phyloP scores from a whole-genome alignment of 495 filamentous ascomycete genomes.

The Cladorrhinum samala region DNA sequence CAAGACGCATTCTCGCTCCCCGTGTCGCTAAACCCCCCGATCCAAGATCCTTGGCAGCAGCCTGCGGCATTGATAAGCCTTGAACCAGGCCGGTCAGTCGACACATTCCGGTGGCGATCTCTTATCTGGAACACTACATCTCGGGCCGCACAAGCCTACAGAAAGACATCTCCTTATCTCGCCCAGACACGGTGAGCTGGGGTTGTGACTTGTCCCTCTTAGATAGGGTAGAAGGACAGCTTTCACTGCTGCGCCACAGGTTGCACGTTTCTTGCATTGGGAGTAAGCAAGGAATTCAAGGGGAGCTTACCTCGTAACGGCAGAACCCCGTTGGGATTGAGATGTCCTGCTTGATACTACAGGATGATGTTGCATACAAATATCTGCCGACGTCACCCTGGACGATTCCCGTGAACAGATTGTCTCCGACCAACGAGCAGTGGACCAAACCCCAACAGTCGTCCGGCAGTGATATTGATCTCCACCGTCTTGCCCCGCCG shows the following conservation, averaged over 20 bases:
- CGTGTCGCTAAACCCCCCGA: neutral
- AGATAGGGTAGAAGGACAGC: too few species aligned
- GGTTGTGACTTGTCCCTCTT: neutral
- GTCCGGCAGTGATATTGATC: too few species aligned
- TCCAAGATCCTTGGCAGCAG: conserved; percentile 1
- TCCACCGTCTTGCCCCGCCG: too few species aligned
- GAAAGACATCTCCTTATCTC: neutral
- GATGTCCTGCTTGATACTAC: neutral
- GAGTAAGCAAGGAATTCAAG: neutral
- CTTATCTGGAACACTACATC: conserved; percentile 3
- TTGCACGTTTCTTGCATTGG: neutral
- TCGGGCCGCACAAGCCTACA: neutral
- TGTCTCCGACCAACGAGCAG: neutral
- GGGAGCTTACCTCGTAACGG: neutral
- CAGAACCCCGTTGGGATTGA: neutral
- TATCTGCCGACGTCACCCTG: conserved; percentile 1
- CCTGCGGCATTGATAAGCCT: conserved; percentile 2
- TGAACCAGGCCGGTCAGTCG: neutral
- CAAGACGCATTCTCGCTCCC: neutral
- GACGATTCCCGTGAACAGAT: neutral
- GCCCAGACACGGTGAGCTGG: neutral
- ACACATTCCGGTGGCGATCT: neutral
- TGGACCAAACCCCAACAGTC: neutral
- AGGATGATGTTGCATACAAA: conserved; percentile 1
- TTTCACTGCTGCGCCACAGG: neutral